Conservation (phyloP, 2,329 filamentous ascomycete species). For the Elsinoe ampelina region DNA sequence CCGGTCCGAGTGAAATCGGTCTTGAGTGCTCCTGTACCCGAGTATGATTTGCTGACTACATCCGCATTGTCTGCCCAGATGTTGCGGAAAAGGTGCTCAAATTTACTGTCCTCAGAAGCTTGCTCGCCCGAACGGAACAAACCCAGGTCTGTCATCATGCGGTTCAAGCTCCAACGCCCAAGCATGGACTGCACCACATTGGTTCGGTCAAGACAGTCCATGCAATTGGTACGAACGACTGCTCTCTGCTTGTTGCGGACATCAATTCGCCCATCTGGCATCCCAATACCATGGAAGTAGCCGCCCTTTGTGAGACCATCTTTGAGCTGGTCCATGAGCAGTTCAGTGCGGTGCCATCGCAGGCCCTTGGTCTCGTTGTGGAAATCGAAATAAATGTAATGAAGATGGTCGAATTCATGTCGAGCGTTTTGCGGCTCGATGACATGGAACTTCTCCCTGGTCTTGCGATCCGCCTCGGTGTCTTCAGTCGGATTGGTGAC, state of each 20-base stretch:
- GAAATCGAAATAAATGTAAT: slow-evolving; percentile 98
- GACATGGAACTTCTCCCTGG: slow-evolving; percentile 70
- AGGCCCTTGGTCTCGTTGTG: slow-evolving; percentile 95
- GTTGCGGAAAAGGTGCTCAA: slow-evolving; percentile 90
- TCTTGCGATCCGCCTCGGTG: slow-evolving; percentile 51
- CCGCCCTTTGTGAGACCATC: slow-evolving; percentile 68
- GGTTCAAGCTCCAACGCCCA: slow-evolving; percentile 76
- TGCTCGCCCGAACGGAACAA: slow-evolving; percentile 66
- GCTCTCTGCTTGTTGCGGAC: slow-evolving; percentile 73
- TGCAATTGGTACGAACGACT: slow-evolving; percentile 95
- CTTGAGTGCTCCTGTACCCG: slow-evolving; percentile 93
- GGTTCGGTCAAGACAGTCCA: slow-evolving; percentile 96
- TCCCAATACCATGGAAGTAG: slow-evolving; percentile 89
- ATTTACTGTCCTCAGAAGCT: slow-evolving; percentile 69
- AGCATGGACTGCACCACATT: slow-evolving; percentile 98
- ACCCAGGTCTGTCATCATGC: slow-evolving; percentile 78
- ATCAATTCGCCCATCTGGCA: slow-evolving; percentile 70
- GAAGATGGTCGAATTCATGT: slow-evolving; percentile 69
- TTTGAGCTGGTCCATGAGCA: slow-evolving; percentile 73
- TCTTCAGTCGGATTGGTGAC: slow-evolving; percentile 59
- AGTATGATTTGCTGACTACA: slow-evolving; percentile 84
- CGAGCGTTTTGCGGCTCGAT: slow-evolving; percentile 55
- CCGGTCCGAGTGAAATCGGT: slow-evolving; percentile 96
- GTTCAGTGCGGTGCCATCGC: slow-evolving; percentile 81
- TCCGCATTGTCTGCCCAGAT: slow-evolving; percentile 98